These are phyloP conservation scores for Penicillium sp. DNA, from an alignment of 2,329 filamentous ascomycete species.

Conservation along the genomic window DNA sequence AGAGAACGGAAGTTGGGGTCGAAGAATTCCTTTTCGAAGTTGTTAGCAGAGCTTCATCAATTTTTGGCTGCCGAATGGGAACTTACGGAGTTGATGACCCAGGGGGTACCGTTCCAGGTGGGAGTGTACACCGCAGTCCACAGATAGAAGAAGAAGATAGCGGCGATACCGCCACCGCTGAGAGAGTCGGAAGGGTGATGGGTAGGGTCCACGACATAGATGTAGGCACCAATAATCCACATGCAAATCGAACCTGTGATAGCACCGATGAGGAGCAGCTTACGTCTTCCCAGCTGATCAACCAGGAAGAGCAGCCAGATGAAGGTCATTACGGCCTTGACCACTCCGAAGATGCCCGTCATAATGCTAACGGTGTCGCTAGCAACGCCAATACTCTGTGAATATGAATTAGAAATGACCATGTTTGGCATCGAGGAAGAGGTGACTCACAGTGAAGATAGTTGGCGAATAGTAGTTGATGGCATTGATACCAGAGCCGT, in stretches of 20 bases:
- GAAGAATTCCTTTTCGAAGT: constrained; percentile 62
- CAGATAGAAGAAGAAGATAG: constrained; percentile 69
- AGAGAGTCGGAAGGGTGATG: constrained; percentile 30
- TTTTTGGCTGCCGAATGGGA: neutral
- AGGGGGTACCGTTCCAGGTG: constrained; percentile 73
- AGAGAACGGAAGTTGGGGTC: constrained; percentile 69
- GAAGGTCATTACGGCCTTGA: constrained; percentile 70
- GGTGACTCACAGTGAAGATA: constrained; percentile 57
- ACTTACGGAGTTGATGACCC: constrained; percentile 67
- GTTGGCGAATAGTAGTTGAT: constrained; percentile 76
- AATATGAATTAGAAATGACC: constrained; percentile 10
- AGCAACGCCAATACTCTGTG: constrained; percentile 60
- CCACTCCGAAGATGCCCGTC: constrained; percentile 76
- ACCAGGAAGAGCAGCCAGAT: constrained; percentile 71
- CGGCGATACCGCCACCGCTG: constrained; percentile 44
- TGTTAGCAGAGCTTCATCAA: constrained; percentile 15
- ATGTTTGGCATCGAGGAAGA: neutral
- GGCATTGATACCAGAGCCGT: constrained; percentile 76
- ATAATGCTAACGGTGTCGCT: constrained; percentile 62
- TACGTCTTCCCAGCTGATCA: constrained; percentile 64
- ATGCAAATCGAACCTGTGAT: constrained; percentile 55
- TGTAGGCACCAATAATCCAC: constrained; percentile 41
- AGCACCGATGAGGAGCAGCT: constrained; percentile 67
- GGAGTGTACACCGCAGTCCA: constrained; percentile 75
- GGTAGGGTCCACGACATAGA: constrained; percentile 39